Evolutionary conservation across 2,329 filamentous ascomycete genomes (phyloP), one percentile per base, ranked within the genome.

Genomic region (Chaetomium strumarium): DNA sequence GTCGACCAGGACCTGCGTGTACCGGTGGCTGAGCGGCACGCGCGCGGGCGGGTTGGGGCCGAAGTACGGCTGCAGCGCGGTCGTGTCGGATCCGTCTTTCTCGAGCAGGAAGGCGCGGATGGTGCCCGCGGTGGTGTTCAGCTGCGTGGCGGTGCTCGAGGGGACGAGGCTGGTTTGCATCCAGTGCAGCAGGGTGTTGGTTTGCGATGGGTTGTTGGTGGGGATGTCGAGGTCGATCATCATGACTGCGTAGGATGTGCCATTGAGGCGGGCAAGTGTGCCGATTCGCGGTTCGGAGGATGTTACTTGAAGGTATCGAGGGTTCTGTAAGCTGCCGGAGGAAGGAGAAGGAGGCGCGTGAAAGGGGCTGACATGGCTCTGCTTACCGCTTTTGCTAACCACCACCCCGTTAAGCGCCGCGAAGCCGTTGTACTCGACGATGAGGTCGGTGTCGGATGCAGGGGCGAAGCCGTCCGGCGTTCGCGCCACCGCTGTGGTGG

Each of bases 151-250:
- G 16, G 34, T 16, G 24, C 36, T 14, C 14, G 66, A 56, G 11
- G 66, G 64, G 19, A 59, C 63, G 16, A 74, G 63, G n/a, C 63
- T 68, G 1, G 65, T 70, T 62, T 74, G 71, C 64, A 73, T 61
- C 72, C 72, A 74, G 64, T 73, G 70, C 38, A 74, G 66, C 19
- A 72, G 60, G 12, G 70, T 73, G 51, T 59, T 63, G 10, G 70
- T 72, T 42, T 60, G 46, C 1, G 68, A 60, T 3, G 70, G 66
- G 37, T 29, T 66, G 57, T 66, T 69, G 11, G 72, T 73, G 42
- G 71, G 75, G 65, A 71, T 79, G 58, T 76, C 75, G 6, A 78
- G 67, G 53, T 73, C 70, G 43, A 74, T 63, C 71, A 73, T 73
- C 52, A 73, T 49, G 31, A 73, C 63, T 13, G 70, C 67, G 56